Evolutionary conservation across 768 basidiomycete genomes (phyloP), one percentile per base, ranked within the genome.

Genomic region (Lactarius sanguifluus): DNA sequence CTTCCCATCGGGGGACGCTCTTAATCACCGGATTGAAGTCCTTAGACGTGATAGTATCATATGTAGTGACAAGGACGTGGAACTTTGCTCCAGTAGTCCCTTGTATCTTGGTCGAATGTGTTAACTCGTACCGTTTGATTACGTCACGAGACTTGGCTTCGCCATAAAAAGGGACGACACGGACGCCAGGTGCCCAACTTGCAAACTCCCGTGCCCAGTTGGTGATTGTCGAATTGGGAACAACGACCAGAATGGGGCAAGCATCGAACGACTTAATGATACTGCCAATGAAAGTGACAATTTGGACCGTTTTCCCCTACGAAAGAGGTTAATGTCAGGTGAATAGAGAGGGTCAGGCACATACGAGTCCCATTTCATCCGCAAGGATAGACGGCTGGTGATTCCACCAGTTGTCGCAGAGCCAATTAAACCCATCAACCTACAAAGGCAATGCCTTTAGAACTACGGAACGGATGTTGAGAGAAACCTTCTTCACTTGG

Each of bases 191-290:
- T 0, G 91, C 89, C 85, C 92, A 94, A 66, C 89, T 85, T 72
- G 92, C 89, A 69, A 98, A 94, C 75, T 99, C 97, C 40, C 97
- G 83, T 16, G 96, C 85, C 96, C 96, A 97, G 71, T 94, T 97
- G 6, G 89, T 89, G 69, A 98, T 90, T 0, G 96, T 97, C 15
- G 95, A 96, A 74, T 99, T 97, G 1, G 97, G 97, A 6, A 98
- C 97, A 5, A 97, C 88, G 13, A 99, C 87, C 16, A 99, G 83
- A 43, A 86, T 88, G 3, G 97, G 97, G 62, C 82, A 89, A 0
- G 87, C 87, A 2, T 84, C 72, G 70, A 83, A 86, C 28, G 81
- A 79, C 41, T 78, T 75, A 43, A 81, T 80, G 59, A 90, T 83
- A 59, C 82, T 83, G 30, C 88, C 94, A 10, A 99, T 77, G 75